Evolutionary conservation across 2,329 filamentous ascomycete genomes (phyloP).

Genomic region (Colletotrichum sp.): DNA sequence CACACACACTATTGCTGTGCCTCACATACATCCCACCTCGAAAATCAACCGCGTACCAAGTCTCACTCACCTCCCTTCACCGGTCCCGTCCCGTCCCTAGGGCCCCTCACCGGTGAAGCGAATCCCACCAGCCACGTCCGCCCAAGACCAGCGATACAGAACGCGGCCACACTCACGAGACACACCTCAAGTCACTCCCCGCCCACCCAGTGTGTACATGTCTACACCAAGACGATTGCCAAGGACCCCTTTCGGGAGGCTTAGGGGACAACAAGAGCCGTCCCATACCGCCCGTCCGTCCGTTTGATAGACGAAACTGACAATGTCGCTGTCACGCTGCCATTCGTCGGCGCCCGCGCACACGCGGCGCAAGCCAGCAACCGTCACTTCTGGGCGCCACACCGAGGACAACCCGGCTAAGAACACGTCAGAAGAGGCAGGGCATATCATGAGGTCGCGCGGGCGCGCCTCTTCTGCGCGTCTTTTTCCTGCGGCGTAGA

Average conservation of each 20-base stretch:
- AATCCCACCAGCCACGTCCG: constrained; percentile 7
- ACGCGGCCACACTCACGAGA: background rate
- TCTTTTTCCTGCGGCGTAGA: background rate
- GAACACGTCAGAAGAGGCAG: constrained; percentile 11
- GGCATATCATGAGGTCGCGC: background rate
- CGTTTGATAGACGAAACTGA: background rate
- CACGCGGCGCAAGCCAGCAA: background rate
- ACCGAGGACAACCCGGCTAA: background rate
- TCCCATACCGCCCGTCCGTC: constrained; percentile 9
- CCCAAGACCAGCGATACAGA: background rate
- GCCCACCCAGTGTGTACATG: background rate
- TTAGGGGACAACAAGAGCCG: constrained; percentile 16
- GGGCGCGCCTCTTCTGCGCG: background rate
- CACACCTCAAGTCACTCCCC: background rate
- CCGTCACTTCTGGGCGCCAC: background rate
- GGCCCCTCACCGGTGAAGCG: constrained; percentile 17
- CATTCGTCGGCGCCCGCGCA: background rate
- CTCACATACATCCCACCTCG: background rate
- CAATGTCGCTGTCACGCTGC: constrained; percentile 9
- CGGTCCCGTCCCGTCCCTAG: constrained; percentile 19
- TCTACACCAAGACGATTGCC: background rate
- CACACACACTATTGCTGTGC: background rate
- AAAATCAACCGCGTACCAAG: background rate
- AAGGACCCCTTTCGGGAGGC: constrained; percentile 2
- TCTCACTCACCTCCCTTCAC: constrained; percentile 14